Percentiles rank a stretch among this genome's conserved stretches.
Conservation (phyloP, 352 stramenopile species). For the Phytophthora pinifolia region DNA sequence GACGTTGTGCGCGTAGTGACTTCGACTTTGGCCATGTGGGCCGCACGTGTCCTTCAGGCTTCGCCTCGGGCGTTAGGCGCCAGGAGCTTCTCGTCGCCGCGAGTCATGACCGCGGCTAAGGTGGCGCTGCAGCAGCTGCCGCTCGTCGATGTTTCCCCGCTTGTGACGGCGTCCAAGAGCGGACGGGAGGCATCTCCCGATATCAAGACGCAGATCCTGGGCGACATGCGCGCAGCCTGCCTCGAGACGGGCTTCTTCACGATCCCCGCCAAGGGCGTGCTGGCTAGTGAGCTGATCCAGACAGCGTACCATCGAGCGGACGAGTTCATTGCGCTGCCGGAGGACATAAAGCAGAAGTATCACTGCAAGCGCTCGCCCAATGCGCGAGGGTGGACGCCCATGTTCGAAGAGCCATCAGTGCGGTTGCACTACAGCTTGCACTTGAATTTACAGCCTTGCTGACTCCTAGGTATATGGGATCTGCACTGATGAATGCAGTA, state of each 20-base stretch:
- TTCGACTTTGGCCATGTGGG: constrained; percentile 19
- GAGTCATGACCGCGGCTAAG: constrained; percentile 54
- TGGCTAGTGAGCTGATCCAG: constrained; percentile 50
- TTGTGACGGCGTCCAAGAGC: constrained; percentile 35
- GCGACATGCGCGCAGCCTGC: constrained; percentile 59
- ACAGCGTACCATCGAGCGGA: constrained; percentile 62
- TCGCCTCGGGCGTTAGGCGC: not conserved
- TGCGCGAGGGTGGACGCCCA: constrained; percentile 73
- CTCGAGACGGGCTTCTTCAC: constrained; percentile 77
- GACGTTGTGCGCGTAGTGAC: constrained; percentile 1
- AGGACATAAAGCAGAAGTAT: constrained; percentile 69
- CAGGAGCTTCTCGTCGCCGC: constrained; percentile 21
- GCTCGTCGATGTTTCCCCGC: constrained; percentile 66
- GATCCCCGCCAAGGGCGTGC: constrained; percentile 60
- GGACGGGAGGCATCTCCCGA: constrained; percentile 8
- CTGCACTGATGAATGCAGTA: constrained; percentile 38
- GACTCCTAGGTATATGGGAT: no score
- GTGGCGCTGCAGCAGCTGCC: constrained; percentile 53
- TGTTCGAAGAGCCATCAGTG: constrained; percentile 85
- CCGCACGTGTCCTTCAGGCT: not conserved
- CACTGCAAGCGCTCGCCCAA: constrained; percentile 78
- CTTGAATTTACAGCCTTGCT: not conserved
- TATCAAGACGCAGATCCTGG: constrained; percentile 48
- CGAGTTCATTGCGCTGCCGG: constrained; percentile 67
- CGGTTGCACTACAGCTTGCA: not conserved